phyloP scores from a whole-genome alignment of 331 rosid species.

The Cucumis variabilis region DNA sequence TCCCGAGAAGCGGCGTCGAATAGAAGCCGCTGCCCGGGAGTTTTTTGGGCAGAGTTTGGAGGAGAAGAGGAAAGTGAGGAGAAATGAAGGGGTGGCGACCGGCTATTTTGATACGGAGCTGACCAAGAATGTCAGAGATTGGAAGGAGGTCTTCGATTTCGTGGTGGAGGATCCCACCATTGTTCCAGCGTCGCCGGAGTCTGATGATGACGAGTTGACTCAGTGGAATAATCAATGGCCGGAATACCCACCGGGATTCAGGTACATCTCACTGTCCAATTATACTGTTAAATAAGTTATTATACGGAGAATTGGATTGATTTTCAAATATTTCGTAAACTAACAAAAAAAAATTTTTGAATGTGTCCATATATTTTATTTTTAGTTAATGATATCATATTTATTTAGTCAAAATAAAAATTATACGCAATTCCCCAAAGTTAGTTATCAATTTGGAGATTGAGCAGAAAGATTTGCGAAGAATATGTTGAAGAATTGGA shows the following conservation, averaged over 20 bases:
- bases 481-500: conserved; percentile 66
- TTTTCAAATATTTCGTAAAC: too few species aligned
- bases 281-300: too few species aligned
- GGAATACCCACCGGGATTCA: conserved; percentile 52
- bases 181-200: conserved; percentile 45
- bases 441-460: neutral
- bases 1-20: conserved; percentile 36
- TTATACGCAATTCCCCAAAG: too few species aligned
- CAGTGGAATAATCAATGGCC: conserved; percentile 60
- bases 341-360: too few species aligned
- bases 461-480: conserved; percentile 48
- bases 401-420: too few species aligned
- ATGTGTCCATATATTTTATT: too few species aligned
- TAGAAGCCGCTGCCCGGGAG: conserved; percentile 41
- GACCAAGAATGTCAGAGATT: conserved; percentile 79
- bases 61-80: conserved; percentile 63
- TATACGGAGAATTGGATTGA: too few species aligned
- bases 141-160: conserved; percentile 83
- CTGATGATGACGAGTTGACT: conserved; percentile 37
- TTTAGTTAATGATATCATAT: too few species aligned
- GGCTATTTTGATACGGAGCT: conserved; percentile 71
- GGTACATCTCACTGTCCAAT: conserved; percentile 34
- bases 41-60: conserved; percentile 68
- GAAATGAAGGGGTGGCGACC: conserved; percentile 25
- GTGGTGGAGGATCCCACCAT: conserved; percentile 45